Base-by-base conservation (phyloP, 176 grass and related monocot species). In the Triticum dicoccoides region DNA sequence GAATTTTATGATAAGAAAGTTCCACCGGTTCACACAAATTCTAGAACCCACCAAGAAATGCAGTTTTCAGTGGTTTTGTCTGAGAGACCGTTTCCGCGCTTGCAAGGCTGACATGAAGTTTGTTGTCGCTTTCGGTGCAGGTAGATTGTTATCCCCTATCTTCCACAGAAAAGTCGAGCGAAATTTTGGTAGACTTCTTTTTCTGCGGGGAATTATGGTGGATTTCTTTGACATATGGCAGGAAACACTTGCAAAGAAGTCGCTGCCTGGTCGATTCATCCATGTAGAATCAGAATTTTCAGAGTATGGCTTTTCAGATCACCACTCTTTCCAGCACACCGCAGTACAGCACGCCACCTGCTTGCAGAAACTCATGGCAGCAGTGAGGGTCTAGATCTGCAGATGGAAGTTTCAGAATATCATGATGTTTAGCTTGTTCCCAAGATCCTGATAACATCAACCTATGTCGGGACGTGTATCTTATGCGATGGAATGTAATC, bases 191-290 rank as follows among this genome's bases (percentile, higher is more conserved):
- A 52, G 12, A 52, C 49, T 52, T 52, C 45, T 17, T 15, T 52
- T 5, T 15, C 1, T 2, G 14, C 5, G 1, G 49, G 86, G 63
- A 80, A 62, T 98, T 63, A 89, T 98, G 96, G 89, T 89, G 49
- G 88, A 95, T 7, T 98, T 98, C 86, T 95, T 95, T 68, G 96
- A 98, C 71, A 67, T 95, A 84, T 98, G 93, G 96, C 91, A 86
- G 81, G 93, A 98, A 52, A 79, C 91, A 61, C 29, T 95, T 38
- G 37, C 84, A 4, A 91, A 91, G 80, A 95, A 92, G 52, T 84
- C 86, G 20, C 78, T 98, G 73, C 88, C 93, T 74, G 96, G 96
- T 14, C 96, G 81, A 84, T 98, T 95, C 86, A 86, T 94, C 74
- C 92, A 90, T 64, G 82, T 86, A 9, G 93, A 98, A 11, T 86